Conservation (phyloP, 2,329 filamentous ascomycete genomes). For the Ophiocordyceps camponoti-saundersi region DNA sequence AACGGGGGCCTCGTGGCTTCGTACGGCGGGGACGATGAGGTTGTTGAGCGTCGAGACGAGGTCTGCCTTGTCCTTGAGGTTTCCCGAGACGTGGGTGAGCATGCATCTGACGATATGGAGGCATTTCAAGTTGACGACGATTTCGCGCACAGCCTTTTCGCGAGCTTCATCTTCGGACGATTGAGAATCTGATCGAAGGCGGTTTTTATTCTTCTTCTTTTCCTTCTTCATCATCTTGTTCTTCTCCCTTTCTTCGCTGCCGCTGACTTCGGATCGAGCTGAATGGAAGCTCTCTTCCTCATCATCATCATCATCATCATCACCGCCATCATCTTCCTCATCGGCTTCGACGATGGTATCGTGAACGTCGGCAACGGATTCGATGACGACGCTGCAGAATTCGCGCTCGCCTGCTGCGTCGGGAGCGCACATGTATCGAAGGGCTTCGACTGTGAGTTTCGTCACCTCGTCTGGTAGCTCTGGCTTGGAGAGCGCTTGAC, state of each 20-base stretch:
- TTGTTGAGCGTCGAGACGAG: slow-evolving; percentile 98
- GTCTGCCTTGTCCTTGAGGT: slow-evolving; percentile 75
- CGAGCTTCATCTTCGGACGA: slow-evolving; percentile 43
- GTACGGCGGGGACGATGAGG: slow-evolving; percentile 84
- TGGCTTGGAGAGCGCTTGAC: slow-evolving; percentile 69
- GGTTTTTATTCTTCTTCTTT: slow-evolving; percentile 21
- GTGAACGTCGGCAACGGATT: slow-evolving; percentile 91
- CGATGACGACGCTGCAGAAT: slow-evolving; percentile 72
- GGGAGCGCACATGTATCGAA: slow-evolving; percentile 68
- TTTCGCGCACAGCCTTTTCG: slow-evolving; percentile 69
- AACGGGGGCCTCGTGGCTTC: slow-evolving; percentile 82
- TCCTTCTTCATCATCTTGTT: slow-evolving; percentile 12
- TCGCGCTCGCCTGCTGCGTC: slow-evolving; percentile 61
- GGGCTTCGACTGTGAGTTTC: slow-evolving; percentile 65
- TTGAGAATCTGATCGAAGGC: neutral
- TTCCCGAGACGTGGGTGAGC: slow-evolving; percentile 80
- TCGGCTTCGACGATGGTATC: slow-evolving; percentile 71
- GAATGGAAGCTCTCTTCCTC: slow-evolving; percentile 75
- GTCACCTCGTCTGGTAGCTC: slow-evolving; percentile 87
- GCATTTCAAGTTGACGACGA: slow-evolving; percentile 97
- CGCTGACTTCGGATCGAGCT: slow-evolving; percentile 68
- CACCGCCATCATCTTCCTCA: slow-evolving; percentile 26
- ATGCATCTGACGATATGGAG: slow-evolving; percentile 95
- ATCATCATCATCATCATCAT: slow-evolving; percentile 44
- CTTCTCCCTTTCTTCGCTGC: slow-evolving; percentile 34